Evolutionary conservation across 345 rosid genomes (phyloP).

Genomic region (Zanthoxylum bungeanum): DNA sequence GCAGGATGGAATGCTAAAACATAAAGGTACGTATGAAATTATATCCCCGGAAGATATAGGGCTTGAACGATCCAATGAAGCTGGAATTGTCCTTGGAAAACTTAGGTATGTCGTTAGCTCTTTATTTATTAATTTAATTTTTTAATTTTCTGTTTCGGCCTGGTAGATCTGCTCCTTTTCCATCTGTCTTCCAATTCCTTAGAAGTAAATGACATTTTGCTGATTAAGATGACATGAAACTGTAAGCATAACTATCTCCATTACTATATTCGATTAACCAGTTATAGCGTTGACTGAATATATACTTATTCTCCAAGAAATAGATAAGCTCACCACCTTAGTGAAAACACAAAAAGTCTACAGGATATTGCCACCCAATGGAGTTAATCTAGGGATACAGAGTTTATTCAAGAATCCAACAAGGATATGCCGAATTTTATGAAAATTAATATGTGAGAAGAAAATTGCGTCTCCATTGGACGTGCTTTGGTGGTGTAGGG

Average conservation of each 20-base stretch:
- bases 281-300: background rate
- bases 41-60: slow-evolving; percentile 88
- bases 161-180: background rate
- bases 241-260: background rate
- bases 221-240: background rate
- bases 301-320: no score
- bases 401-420: no score
- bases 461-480: no score
- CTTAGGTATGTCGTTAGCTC: slow-evolving; percentile 57
- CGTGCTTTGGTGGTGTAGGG: no score
- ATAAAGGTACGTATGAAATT: slow-evolving; percentile 90
- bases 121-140: no score
- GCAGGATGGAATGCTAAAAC: slow-evolving; percentile 98
- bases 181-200: background rate
- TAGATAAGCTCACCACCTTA: no score
- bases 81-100: slow-evolving; percentile 94
- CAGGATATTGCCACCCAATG: no score
- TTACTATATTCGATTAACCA: background rate
- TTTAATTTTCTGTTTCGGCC: background rate
- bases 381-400: no score
- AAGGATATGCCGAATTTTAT: no score
- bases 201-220: background rate
- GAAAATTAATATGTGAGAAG: no score
- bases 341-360: no score
- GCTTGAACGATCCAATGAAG: slow-evolving; percentile 77